phyloP scores from a whole-genome alignment of 768 basidiomycete genomes.

The Multifurca ochricompacta region DNA sequence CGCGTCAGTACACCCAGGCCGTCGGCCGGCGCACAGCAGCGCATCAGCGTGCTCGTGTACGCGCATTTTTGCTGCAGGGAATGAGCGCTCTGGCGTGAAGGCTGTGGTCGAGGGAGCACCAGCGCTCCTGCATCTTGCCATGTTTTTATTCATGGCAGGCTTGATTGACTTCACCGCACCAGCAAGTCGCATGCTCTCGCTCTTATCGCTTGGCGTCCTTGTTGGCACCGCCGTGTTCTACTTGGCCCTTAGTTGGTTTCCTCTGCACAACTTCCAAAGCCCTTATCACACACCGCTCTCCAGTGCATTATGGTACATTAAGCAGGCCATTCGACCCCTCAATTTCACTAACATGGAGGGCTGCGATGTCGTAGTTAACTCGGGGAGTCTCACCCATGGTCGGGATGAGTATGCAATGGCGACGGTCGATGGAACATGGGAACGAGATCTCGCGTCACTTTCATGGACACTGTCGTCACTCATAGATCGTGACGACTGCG shows the following conservation, averaged over 20 bases:
- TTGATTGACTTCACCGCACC: slow-evolving; percentile 1
- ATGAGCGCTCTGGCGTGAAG: slow-evolving; percentile 9
- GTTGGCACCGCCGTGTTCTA: neutral
- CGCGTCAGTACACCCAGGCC: slow-evolving; percentile 10
- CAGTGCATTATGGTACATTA: neutral
- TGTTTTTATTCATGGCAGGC: slow-evolving; percentile 15
- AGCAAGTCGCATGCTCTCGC: neutral
- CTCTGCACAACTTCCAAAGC: neutral
- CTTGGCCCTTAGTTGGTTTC: neutral
- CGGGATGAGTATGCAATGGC: slow-evolving; percentile 1
- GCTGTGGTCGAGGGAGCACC: slow-evolving; percentile 5
- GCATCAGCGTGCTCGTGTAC: slow-evolving; percentile 6
- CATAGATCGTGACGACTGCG: neutral
- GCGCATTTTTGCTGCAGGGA: slow-evolving; percentile 6
- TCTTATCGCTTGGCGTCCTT: neutral
- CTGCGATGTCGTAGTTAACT: neutral
- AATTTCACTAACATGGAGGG: neutral
- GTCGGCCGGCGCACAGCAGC: slow-evolving; percentile 5
- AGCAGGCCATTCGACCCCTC: neutral
- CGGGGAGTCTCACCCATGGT: neutral
- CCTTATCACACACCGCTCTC: slow-evolving; percentile 14
- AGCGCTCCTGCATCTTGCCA: slow-evolving; percentile 1
- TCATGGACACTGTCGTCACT: slow-evolving; percentile 1
- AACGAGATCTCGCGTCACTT: neutral
- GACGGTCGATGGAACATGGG: neutral